Evolutionary conservation across 805 yeast genomes (phyloP).

Genomic region (Saccharomycopsis olivae): DNA sequence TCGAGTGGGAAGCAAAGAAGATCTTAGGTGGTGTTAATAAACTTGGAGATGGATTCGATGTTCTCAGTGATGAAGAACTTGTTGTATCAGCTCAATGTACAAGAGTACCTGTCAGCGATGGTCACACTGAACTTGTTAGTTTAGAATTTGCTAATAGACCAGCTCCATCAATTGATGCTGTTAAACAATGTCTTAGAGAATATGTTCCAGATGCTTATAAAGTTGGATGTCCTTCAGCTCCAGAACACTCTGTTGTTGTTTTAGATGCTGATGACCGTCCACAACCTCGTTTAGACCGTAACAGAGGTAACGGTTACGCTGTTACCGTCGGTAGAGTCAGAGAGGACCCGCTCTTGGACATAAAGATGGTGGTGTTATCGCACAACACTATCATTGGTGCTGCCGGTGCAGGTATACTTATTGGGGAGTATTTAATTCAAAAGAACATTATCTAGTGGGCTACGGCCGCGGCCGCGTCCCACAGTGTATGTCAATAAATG

Average conservation of each 20-base stretch:
- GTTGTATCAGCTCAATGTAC: slow-evolving; percentile 93
- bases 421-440: slow-evolving; percentile 81
- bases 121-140: slow-evolving; percentile 93
- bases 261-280: slow-evolving; percentile 90
- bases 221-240: slow-evolving; percentile 85
- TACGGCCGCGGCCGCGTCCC: no score
- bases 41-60: slow-evolving; percentile 43
- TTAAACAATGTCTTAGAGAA: slow-evolving; percentile 57
- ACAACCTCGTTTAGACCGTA: slow-evolving; percentile 94
- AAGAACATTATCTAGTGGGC: slow-evolving; percentile 56
- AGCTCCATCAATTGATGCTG: slow-evolving; percentile 75
- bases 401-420: slow-evolving; percentile 95
- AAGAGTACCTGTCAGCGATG: slow-evolving; percentile 94
- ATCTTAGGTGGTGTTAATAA: slow-evolving; percentile 60
- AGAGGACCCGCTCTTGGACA: slow-evolving; percentile 86
- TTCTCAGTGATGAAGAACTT: slow-evolving; percentile 57
- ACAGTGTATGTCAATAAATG: no score
- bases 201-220: slow-evolving; percentile 76
- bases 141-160: slow-evolving; percentile 72
- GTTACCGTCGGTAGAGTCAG: slow-evolving; percentile 92
- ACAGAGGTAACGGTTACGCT: slow-evolving; percentile 88
- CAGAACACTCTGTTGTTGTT: slow-evolving; percentile 83
- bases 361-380: slow-evolving; percentile 93
- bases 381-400: slow-evolving; percentile 98
- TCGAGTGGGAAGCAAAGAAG: slow-evolving; percentile 97